A percentile compares a stretch with the other conserved stretches of the same genome.
These are phyloP conservation scores for Kockiozyma suomiensis DNA, from an alignment of 805 yeast genomes.

Conservation along the genomic window DNA sequence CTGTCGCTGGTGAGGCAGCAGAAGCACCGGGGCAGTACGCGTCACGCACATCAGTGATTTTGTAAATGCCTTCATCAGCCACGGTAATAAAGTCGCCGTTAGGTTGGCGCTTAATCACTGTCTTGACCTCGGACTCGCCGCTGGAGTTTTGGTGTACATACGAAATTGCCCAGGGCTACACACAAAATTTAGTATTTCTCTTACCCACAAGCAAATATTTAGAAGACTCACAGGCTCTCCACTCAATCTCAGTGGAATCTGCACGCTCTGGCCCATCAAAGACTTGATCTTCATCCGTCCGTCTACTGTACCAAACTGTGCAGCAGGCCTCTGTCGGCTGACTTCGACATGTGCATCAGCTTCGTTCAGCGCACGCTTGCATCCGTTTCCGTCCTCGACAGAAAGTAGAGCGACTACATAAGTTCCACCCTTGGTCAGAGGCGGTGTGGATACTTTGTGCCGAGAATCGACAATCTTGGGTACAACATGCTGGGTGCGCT, in stretches of 20 bases:
- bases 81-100: conserved; percentile 44
- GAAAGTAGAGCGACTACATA: conserved; percentile 65
- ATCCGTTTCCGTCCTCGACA: conserved; percentile 73
- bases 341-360: conserved; percentile 69
- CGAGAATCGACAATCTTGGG: conserved; percentile 47
- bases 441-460: conserved; percentile 56
- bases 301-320: conserved; percentile 50
- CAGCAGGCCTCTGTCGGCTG: conserved; percentile 67
- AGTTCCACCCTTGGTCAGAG: conserved; percentile 68
- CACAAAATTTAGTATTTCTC: neutral
- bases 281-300: conserved; percentile 39
- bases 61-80: conserved; percentile 53
- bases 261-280: conserved; percentile 58
- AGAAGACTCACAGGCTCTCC: conserved; percentile 50
- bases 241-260: conserved; percentile 60
- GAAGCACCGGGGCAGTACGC: conserved; percentile 53
- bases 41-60: conserved; percentile 51
- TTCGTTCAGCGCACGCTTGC: conserved; percentile 69
- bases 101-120: conserved; percentile 14
- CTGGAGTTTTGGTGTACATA: conserved; percentile 33
- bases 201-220: neutral
- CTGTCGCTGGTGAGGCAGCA: conserved; percentile 41
- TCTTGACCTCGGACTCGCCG: neutral
- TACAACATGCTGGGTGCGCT: conserved; percentile 49
- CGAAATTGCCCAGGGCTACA: conserved; percentile 47